Evolutionary conservation across 352 stramenopile genomes (phyloP), one percentile per base, ranked within the genome.

Genomic region (Globisporangium paroecandrum): DNA sequence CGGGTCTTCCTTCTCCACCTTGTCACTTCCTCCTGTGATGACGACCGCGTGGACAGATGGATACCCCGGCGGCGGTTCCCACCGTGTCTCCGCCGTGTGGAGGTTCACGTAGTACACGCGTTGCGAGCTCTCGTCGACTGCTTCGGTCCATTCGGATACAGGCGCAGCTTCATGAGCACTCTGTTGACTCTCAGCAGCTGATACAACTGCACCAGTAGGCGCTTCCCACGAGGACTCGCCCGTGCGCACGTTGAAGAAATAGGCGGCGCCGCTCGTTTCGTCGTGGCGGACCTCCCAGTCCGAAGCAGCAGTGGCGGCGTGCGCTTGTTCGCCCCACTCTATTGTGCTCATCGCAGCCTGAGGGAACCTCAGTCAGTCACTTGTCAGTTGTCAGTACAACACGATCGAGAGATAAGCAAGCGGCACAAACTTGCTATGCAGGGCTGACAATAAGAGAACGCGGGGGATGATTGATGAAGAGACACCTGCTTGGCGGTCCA

Each of bases 141-240:
- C 69, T 62, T 87, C 69, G 1, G 74, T 81, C 81, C 79, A 89
- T 18, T 74, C 73, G 13, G 15, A 54, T 27, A 22, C 13, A 20
- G 8, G 29, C 25, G 20, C 6, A 12, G 18, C 7, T 20, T 32
- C 27, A n/a, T 13, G 20, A 18, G 13, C 13, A 46, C 38, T 46
- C 38, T 18, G 12, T 20, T 60, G 18, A 18, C 54, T 62, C 22
- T 58, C 49, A 51, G 51, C 60, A 22, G 34, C 27, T 18, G 38
- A 18, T 22, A 49, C 15, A 49, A 8, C 4, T 51, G 8, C 32
- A 38, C 5, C 65, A 22, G 24, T 36, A 13, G 71, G 68, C 0
- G 63, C 43, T 18, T 87, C 69, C 83, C 83, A 91, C 20, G 81
- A 82, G 0, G 78, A 79, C 54, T 89, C 83, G 22, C 77, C 81